A percentile compares a stretch with the other conserved stretches of the same genome.
These are phyloP conservation scores for Thalassiosira sp. DNA, from an alignment of 352 stramenopile species.

Conservation along the genomic window DNA sequence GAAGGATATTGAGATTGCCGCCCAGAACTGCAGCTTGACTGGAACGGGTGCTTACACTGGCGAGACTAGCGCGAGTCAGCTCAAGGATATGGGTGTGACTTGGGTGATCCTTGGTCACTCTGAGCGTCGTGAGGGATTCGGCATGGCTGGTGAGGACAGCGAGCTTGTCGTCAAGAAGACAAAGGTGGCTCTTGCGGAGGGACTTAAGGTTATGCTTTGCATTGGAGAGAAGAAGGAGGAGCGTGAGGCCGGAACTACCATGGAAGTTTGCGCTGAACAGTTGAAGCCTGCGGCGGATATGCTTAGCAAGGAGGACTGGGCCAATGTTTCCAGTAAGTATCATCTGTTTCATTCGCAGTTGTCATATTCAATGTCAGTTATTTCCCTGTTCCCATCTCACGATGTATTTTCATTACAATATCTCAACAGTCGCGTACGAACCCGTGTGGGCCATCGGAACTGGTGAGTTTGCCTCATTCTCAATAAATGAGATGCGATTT, in stretches of 20 bases:
- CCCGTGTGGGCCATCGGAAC: conserved; percentile 97
- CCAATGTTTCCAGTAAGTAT: conserved; percentile 95
- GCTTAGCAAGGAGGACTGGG: conserved; percentile 90
- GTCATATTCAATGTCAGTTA: not conserved
- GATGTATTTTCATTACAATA: no score
- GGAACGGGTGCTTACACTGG: conserved; percentile 88
- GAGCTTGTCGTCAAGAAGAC: conserved; percentile 92
- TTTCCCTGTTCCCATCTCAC: not conserved
- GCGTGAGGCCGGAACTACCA: conserved; percentile 90
- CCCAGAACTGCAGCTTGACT: conserved; percentile 94
- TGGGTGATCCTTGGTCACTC: conserved; percentile 97
- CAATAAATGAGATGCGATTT: not conserved
- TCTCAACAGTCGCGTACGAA: conserved; percentile 89
- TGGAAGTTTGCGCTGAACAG: conserved; percentile 92
- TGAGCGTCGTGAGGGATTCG: conserved; percentile 89
- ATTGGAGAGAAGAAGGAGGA: conserved; percentile 96
- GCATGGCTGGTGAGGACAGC: conserved; percentile 87
- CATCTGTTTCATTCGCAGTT: conserved; percentile 85
- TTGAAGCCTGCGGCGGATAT: conserved; percentile 87
- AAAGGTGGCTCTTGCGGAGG: conserved; percentile 90
- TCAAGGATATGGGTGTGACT: conserved; percentile 92
- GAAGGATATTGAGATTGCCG: conserved; percentile 80
- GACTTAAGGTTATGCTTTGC: conserved; percentile 94
- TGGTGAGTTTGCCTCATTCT: conserved; percentile 55
- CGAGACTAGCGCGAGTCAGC: conserved; percentile 70